Conservation (phyloP, 768 basidiomycete genomes). For the Amanita muscaria region DNA sequence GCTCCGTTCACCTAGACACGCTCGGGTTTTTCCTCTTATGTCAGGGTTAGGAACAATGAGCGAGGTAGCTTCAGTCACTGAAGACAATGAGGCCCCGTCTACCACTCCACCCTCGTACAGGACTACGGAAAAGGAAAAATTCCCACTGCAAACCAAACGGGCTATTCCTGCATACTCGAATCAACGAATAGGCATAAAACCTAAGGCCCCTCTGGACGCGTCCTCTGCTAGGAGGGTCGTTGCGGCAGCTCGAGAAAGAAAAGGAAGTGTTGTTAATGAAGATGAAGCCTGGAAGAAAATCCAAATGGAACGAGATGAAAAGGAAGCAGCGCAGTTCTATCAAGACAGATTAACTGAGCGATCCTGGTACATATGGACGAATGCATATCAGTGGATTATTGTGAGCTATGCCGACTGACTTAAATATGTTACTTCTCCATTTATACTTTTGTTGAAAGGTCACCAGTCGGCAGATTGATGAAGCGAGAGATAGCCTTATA, state of each 20-base stretch:
- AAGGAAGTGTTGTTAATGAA: slow-evolving; percentile 48
- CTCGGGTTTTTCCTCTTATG: slow-evolving; percentile 2
- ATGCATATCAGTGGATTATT: slow-evolving; percentile 61
- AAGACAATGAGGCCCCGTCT: slow-evolving; percentile 13
- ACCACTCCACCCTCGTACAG: slow-evolving; percentile 18
- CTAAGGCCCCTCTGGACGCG: slow-evolving; percentile 10
- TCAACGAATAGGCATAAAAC: background rate
- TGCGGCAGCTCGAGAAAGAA: slow-evolving; percentile 29
- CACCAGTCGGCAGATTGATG: slow-evolving; percentile 58
- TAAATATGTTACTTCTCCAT: slow-evolving; percentile 4
- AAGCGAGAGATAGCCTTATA: slow-evolving; percentile 60
- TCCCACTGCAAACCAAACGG: background rate
- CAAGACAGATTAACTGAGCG: slow-evolving; percentile 54
- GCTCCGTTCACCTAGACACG: slow-evolving; percentile 7
- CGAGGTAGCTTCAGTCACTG: slow-evolving; percentile 5
- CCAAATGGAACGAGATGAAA: slow-evolving; percentile 58
- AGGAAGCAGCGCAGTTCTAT: slow-evolving; percentile 62
- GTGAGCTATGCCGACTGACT: slow-evolving; percentile 35
- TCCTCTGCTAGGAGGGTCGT: slow-evolving; percentile 22
- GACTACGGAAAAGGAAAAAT: slow-evolving; percentile 12
- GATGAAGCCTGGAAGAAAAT: slow-evolving; percentile 77
- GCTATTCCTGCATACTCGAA: background rate
- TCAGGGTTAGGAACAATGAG: background rate
- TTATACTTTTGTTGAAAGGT: slow-evolving; percentile 36
- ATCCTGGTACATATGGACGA: slow-evolving; percentile 71